A percentile compares a stretch with the other conserved stretches of the same genome.
Conservation (phyloP, 495 filamentous ascomycete species). For the Terfezia boudieri region DNA sequence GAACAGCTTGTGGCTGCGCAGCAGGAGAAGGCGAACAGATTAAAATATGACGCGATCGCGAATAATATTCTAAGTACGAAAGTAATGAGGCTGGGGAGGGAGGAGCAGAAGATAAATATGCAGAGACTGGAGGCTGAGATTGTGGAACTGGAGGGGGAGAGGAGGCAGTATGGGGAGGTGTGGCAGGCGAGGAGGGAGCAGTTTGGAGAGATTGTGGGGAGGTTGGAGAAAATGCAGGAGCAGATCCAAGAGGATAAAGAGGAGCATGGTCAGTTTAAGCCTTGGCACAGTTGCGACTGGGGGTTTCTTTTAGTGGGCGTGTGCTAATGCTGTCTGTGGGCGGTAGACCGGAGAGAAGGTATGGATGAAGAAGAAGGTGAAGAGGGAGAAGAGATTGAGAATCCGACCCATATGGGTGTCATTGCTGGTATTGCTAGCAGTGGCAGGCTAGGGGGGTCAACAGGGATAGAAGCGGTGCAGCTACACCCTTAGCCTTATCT, state of each 20-base stretch:
- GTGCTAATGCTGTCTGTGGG: too few species aligned
- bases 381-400: too few species aligned
- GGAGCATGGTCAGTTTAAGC: conserved; percentile 24
- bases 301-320: too few species aligned
- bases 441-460: too few species aligned
- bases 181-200: conserved; percentile 74
- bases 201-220: conserved; percentile 76
- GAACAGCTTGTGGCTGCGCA: conserved; percentile 54
- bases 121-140: conserved; percentile 72
- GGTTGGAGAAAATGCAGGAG: conserved; percentile 62
- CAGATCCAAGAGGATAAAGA: conserved; percentile 93
- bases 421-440: too few species aligned
- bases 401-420: too few species aligned
- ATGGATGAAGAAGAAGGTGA: too few species aligned
- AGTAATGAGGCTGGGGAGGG: conserved; percentile 50
- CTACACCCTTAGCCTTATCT: too few species aligned
- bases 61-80: conserved; percentile 28
- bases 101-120: conserved; percentile 59
- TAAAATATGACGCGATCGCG: conserved; percentile 81
- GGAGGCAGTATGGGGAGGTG: conserved; percentile 53
- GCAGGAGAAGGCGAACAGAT: conserved; percentile 58
- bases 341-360: too few species aligned
- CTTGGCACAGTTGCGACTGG: too few species aligned
- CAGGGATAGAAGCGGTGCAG: too few species aligned
- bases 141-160: conserved; percentile 62